Percentiles rank a stretch among this genome's conserved stretches.
Conservation (phyloP, 257 asterid species). For the Ocimum tenuiflorum region DNA sequence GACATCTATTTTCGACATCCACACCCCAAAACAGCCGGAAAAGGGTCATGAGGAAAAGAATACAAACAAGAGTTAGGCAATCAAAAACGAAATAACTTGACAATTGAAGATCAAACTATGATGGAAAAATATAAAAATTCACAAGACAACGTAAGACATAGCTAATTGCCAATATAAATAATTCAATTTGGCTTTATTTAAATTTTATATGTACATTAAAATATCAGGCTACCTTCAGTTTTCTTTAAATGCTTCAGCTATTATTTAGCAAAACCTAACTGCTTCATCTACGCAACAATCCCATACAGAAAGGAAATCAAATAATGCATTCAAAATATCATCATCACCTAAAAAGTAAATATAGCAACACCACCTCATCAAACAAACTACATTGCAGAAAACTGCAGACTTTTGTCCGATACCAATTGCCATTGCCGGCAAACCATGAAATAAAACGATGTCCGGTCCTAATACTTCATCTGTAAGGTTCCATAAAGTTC, state of each 20-base stretch:
- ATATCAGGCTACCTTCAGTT: not conserved
- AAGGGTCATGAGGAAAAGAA: not conserved
- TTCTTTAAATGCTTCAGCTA: too few relatives aligned
- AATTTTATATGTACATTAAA: not conserved
- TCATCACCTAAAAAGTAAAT: not conserved
- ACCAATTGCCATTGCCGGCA: not conserved
- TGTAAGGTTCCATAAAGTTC: not conserved
- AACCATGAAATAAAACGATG: not conserved
- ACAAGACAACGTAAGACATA: not conserved
- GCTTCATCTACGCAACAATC: not conserved
- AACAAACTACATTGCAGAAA: not conserved
- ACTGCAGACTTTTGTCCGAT: not conserved
- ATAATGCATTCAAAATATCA: not conserved
- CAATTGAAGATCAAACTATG: not conserved
- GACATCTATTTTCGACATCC: slow-evolving; percentile 41
- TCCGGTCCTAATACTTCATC: not conserved
- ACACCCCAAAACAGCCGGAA: slow-evolving; percentile 16
- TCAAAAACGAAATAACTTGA: not conserved
- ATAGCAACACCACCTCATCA: not conserved
- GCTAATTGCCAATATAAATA: not conserved
- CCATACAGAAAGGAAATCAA: not conserved
- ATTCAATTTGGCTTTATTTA: not conserved
- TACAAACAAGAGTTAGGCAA: not conserved
- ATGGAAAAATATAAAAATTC: not conserved
- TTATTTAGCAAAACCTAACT: not conserved